Evolutionary conservation across 129 eudicot species (phyloP).

Genomic region (Solidago caesia): DNA sequence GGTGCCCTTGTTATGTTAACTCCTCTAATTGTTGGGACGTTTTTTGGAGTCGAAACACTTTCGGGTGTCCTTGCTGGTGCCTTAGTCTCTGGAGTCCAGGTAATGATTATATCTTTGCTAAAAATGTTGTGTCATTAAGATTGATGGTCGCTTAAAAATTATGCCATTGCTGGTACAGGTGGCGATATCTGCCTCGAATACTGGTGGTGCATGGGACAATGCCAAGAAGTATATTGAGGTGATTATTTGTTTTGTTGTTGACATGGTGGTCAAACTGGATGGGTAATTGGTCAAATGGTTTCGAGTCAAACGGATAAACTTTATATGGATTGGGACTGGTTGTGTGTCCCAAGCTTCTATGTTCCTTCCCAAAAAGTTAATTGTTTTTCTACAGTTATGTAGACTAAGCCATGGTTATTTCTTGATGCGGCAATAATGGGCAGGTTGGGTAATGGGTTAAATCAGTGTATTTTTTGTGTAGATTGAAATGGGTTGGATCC

Average conservation of each 20-base stretch:
- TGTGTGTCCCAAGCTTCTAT: neutral
- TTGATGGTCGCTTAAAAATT: neutral
- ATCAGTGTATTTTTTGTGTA: neutral
- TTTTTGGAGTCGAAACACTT: slow-evolving; percentile 84
- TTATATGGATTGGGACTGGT: neutral
- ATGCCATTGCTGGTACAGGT: slow-evolving; percentile 38
- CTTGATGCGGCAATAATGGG: neutral
- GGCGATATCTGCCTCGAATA: slow-evolving; percentile 91
- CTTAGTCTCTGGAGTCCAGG: slow-evolving; percentile 92
- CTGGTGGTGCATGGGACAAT: slow-evolving; percentile 97
- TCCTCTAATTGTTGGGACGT: slow-evolving; percentile 70
- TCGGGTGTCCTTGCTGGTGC: slow-evolving; percentile 89
- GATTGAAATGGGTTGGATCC: neutral
- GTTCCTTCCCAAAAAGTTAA: too few relatives aligned
- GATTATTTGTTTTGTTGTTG: neutral
- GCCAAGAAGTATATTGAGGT: slow-evolving; percentile 96
- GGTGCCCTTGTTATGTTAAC: slow-evolving; percentile 93
- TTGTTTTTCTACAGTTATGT: too few relatives aligned
- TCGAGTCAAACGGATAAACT: too few relatives aligned
- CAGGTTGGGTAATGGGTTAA: neutral
- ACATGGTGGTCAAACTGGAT: neutral
- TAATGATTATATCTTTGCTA: slow-evolving; percentile 16
- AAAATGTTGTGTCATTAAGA: neutral
- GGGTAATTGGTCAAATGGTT: neutral
- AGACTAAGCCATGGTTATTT: too few relatives aligned